Evolutionary conservation across 495 filamentous ascomycete genomes (phyloP).

Genomic region (Aspergillus diversus): DNA sequence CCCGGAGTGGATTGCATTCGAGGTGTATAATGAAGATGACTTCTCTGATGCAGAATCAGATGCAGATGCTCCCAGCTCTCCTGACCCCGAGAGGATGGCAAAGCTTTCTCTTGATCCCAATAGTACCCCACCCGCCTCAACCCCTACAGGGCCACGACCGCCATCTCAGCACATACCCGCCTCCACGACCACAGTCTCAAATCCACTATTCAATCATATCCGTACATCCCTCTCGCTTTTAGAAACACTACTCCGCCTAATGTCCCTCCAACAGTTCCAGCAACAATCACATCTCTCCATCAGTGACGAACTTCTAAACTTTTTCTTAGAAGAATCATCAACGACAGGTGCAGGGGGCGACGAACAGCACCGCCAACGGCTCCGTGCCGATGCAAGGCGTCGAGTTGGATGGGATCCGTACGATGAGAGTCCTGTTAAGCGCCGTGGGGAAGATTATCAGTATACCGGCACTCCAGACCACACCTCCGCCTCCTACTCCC

Average conservation of each 20-base stretch:
- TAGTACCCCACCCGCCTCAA: constrained; percentile 25
- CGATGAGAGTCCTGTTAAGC: constrained; percentile 70
- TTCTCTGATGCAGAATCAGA: constrained; percentile 64
- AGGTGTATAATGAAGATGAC: constrained; percentile 75
- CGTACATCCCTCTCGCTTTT: constrained; percentile 89
- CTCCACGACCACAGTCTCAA: constrained; percentile 39
- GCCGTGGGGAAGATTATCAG: constrained; percentile 64
- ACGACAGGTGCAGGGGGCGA: constrained; percentile 73
- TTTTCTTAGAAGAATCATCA: constrained; percentile 86
- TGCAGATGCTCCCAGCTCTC: constrained; percentile 36
- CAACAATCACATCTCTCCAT: constrained; percentile 91
- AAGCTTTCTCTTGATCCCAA: constrained; percentile 42
- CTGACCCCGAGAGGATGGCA: constrained; percentile 45
- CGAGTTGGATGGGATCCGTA: constrained; percentile 92
- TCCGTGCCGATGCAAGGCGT: constrained; percentile 71
- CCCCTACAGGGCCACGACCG: constrained; percentile 26
- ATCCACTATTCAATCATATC: constrained; percentile 55
- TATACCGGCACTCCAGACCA: constrained; percentile 38
- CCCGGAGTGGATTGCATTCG: constrained; percentile 93
- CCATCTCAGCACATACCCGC: constrained; percentile 30
- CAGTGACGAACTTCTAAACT: constrained; percentile 90
- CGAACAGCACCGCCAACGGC: constrained; percentile 67
- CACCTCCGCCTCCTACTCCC: constrained; percentile 28
- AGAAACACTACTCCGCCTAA: constrained; percentile 90
- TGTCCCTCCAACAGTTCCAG: constrained; percentile 94